phyloP scores from a whole-genome alignment of 805 yeast genomes.

The Barnettozyma salicaria region DNA sequence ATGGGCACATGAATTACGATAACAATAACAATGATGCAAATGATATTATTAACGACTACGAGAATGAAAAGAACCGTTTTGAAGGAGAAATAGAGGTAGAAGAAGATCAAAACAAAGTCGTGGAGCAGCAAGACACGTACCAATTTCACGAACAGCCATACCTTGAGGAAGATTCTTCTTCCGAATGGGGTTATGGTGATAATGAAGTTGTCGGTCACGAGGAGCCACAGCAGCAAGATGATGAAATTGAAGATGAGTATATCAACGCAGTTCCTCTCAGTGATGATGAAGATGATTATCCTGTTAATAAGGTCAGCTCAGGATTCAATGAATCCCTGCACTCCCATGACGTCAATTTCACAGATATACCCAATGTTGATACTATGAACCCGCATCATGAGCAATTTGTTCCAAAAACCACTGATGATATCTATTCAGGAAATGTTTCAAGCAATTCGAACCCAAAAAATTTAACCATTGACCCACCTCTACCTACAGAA shows the following conservation, averaged over 20 bases:
- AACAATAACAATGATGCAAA: too few relatives aligned
- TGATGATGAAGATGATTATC: constrained; percentile 10
- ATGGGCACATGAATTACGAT: too few relatives aligned
- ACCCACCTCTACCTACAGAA: constrained; percentile 2
- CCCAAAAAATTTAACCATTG: constrained; percentile 6
- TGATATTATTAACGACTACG: too few relatives aligned
- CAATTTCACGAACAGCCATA: constrained; percentile 9
- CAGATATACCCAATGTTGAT: background rate
- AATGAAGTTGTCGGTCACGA: background rate
- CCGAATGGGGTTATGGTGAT: constrained; percentile 2
- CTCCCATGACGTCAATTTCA: background rate
- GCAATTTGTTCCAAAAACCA: constrained; percentile 1
- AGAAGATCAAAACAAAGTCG: background rate
- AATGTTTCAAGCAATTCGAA: background rate
- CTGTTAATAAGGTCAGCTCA: constrained; percentile 1
- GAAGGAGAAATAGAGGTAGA: too few relatives aligned
- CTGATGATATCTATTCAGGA: constrained; percentile 1
- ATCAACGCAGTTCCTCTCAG: constrained; percentile 9
- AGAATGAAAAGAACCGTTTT: too few relatives aligned
- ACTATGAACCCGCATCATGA: too few relatives aligned
- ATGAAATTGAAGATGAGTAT: constrained; percentile 5
- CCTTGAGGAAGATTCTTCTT: constrained; percentile 3
- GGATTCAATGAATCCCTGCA: constrained; percentile 1
- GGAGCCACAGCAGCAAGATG: background rate
- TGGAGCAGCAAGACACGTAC: constrained; percentile 1